Base-by-base conservation (phyloP, 2,329 filamentous ascomycete genomes). In the Colletotrichum paranaense region DNA sequence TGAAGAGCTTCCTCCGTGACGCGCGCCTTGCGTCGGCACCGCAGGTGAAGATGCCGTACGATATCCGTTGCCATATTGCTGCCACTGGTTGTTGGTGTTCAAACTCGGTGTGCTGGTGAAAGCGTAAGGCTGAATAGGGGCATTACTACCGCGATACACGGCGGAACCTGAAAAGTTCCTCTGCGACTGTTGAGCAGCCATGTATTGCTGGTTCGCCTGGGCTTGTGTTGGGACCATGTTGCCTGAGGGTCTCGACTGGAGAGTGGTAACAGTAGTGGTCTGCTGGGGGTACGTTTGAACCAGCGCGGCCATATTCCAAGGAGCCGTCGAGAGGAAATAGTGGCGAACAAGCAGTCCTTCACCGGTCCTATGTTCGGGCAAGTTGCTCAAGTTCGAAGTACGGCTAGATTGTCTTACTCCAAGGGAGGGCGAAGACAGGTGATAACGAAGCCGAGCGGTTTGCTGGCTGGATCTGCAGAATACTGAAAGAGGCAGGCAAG, bases 281-380 rank as follows among this genome's bases (percentile, higher is more conserved):
- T 94, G 92, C 85, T 94, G 92, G 79, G 93, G 90, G 81, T 93
- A 94, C 75, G 92, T 91, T 86, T 96, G 94, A 80, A 95, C 92
- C 87, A 96, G 88, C 83, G 94, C 93, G 87, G 94, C 94, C 94
- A 97, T 96, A 82, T 82, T 92, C 87, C 62, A 60, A 70, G 46
- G 42, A 65, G 56, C 46, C 66, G 60, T 38, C 55, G 16, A 52
- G 22, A 24, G 26, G 14, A 58, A 56, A 60, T 8, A 68, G 67
- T 62, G 55, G 46, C 60, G 24, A 70, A 57, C 70, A 42, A 60
- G 46, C 59, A 30, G 38, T 63, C 46, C 56, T 73, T 64, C 55
- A 46, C 52, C 60, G 55, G 67, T 57, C 66, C 53, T 58, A n/a
- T 64, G 11, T n/a, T 56, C 38, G 30, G 16, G 26, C 38, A 26